Evolutionary conservation across 139 green algal genomes (phyloP), one percentile per base, ranked within the genome.

Genomic region (Eudorina sp.): DNA sequence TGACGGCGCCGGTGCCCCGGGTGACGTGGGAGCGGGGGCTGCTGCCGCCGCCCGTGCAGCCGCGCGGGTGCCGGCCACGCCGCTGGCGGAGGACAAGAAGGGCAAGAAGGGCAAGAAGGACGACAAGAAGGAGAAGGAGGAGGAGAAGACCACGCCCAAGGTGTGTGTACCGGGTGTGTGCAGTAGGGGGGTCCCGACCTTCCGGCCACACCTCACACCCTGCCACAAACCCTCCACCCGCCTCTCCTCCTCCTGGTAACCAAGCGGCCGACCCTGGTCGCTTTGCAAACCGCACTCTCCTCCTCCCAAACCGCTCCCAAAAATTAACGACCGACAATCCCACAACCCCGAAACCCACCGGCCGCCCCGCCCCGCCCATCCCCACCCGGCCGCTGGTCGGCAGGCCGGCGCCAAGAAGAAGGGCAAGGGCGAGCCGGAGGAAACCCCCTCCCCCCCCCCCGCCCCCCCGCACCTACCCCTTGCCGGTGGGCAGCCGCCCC

Each of bases 11-110:
- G 51, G 64, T 74, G 45, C 76, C 76, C 18, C 40, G 34, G 25
- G 64, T 92, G 53, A 29, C 23, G 11, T 92, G 89, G 89, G 68
- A 74, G 41, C 31, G 46, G 16, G 83, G 77, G 16, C 41, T 74
- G 31, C 64, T 85, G 53, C 89, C 89, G 43, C 51, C 70, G 19
- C 77, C 86, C 29, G 25, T 51, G 5, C 27, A 41, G 53, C 58
- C 77, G 21, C 86, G 77, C 0, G 85, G 34, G 34, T 75, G 48
- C n/a, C 80, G 0, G 70, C 86, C 4, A 46, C 14, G 3, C 29
- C 31, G 31, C 13, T 21, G n/a, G 51, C 25, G 14, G 64, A 58
- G 40, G 88, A 90, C 34, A 73, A 73, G 43, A 75, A 69, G n/a
- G 76, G 4, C 76, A 84, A 79, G 53, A 48, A 74, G 84, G 25